A percentile compares a stretch with the other conserved stretches of the same genome.
phyloP scores from a whole-genome alignment of 1,284 basidiomycete genomes.

The Heterobasidion annosum region DNA sequence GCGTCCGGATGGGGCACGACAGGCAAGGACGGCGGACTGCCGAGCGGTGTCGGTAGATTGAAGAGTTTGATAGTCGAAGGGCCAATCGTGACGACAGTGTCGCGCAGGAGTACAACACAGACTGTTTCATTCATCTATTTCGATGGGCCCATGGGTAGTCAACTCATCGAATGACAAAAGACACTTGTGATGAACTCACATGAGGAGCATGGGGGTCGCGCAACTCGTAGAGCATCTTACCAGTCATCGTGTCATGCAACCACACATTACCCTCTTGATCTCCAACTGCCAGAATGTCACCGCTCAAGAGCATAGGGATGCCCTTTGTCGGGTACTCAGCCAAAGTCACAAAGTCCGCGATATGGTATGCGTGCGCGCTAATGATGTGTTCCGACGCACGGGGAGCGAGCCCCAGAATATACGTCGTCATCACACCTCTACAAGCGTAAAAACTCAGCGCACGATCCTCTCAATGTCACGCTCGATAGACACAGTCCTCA shows the following conservation, averaged over 20 bases:
- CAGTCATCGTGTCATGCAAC: conserved; percentile 6
- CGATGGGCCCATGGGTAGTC: too few species aligned
- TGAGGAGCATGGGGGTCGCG: conserved; percentile 14
- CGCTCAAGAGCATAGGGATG: conserved; percentile 4
- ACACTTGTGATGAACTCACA: conserved; percentile 7
- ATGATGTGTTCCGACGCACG: neutral
- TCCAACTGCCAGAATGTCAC: conserved; percentile 4
- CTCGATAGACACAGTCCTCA: too few species aligned
- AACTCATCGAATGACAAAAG: too few species aligned
- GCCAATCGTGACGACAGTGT: conserved; percentile 19
- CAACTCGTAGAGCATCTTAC: conserved; percentile 15
- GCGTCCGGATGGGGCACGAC: neutral
- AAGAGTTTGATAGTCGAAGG: conserved; percentile 16
- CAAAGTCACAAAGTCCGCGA: neutral
- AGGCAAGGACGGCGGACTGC: conserved; percentile 2
- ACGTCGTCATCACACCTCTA: neutral
- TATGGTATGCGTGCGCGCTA: neutral
- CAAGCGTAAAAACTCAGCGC: neutral
- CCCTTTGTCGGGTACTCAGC: conserved; percentile 1
- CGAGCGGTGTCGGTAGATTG: conserved; percentile 1
- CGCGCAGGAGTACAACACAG: conserved; percentile 27
- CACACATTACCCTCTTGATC: conserved; percentile 5
- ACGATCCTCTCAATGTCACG: too few species aligned
- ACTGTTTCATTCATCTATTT: conserved; percentile 2
- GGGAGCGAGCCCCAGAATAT: neutral